phyloP scores from a whole-genome alignment of 2,329 filamentous ascomycete species.

The Aspergillus flavus region DNA sequence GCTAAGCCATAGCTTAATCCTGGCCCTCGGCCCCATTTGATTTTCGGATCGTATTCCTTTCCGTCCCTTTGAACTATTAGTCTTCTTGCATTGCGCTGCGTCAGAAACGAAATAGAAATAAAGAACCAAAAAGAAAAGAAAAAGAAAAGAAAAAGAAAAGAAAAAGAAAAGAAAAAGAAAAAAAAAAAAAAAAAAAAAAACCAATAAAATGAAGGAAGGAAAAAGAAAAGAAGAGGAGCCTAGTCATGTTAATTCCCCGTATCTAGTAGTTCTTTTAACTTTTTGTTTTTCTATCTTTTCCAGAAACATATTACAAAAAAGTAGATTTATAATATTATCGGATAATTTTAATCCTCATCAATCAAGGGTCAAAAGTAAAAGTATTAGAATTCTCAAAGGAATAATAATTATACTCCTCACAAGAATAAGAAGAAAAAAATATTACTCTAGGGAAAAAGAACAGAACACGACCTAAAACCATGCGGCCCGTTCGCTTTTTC shows the following conservation, averaged over 20 bases:
- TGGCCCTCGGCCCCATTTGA: conserved; percentile 1
- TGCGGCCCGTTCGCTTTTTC: conserved; percentile 4
- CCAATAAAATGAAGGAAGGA: not conserved
- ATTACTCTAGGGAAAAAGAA: not conserved
- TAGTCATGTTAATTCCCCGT: not conserved
- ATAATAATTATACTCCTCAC: not conserved
- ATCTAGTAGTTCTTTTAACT: not conserved
- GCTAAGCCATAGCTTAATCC: conserved; percentile 9
- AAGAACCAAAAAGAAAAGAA: not conserved
- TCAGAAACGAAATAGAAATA: not conserved
- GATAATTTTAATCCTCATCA: not conserved
- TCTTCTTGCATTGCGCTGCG: not conserved
- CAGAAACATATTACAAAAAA: not conserved
- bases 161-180: not conserved
- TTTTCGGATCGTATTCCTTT: conserved; percentile 5
- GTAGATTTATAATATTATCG: not conserved
- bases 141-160: not conserved
- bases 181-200: not conserved
- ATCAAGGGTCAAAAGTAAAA: not conserved
- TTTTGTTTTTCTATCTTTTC: not conserved
- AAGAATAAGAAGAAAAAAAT: not conserved
- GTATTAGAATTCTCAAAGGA: not conserved
- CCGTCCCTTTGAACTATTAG: not conserved
- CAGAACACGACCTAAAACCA: not conserved
- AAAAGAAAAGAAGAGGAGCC: not conserved